Evolutionary conservation across 345 rosid species (phyloP), one percentile per base, ranked within the genome.

Genomic region (Gossypium rotundifolium): DNA sequence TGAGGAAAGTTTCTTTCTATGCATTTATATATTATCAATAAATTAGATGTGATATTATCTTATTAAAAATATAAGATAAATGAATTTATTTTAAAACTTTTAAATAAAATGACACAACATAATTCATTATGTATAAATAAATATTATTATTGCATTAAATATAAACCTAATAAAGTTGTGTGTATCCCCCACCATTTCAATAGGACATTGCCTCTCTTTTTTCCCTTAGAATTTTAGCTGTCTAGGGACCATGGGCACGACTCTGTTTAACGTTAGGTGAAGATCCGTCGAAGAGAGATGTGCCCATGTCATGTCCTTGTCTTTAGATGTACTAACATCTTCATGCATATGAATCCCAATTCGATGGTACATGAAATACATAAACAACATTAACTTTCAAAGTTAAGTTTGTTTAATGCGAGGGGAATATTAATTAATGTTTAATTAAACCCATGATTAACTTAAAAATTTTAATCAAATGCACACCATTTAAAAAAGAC

Each of bases 251-350:
- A 70, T 51, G 79, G 10, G 25, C 66, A 68, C 17, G 61, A 66
- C 67, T 80, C 80, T 77, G 82, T 79, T 71, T 40, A 78, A 71
- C 78, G 83, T 82, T 61, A 83, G 69, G 81, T 27, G 74, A 57
- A 44, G 61, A 82, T 83, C 83, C 74, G 68, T 75, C 55, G 53
- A 57, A 73, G 58, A 22, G 14, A 69, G 7, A 27, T 65, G 77
- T 78, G 52, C 45, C 51, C 79, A 77, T 73, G 84, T 83, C 84
- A 55, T 76, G 83, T 86, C 87, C 12, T 45, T 81, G 81, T 83
- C 84, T 80, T 75, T 60, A 53, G 75, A 79, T 74, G 79, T 78
- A 33, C 85, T 74, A 71, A 68, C 85, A 76, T 76, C 38, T 79
- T 58, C 82, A 62, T 71, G 49, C 69, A 29, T 38, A 12, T 4